Conservation (phyloP, 2,329 filamentous ascomycete species). For the Trichophyton equinum region DNA sequence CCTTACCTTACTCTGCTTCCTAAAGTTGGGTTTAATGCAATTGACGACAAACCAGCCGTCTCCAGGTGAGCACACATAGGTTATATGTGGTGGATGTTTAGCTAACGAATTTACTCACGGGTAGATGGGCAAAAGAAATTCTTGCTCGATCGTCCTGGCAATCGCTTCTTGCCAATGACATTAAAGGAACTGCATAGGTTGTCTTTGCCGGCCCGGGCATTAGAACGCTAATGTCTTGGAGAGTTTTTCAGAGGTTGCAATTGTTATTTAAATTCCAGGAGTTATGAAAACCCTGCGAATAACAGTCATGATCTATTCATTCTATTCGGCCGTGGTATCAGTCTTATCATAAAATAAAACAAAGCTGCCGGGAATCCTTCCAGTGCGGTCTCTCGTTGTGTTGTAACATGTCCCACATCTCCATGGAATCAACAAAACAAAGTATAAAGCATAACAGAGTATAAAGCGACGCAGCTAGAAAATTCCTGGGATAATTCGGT, state of each 20-base stretch:
- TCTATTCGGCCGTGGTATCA: not conserved
- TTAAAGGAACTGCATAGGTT: slow-evolving; percentile 4
- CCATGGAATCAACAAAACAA: not conserved
- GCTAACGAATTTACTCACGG: not conserved
- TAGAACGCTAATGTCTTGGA: too few relatives aligned
- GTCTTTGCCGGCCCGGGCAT: not conserved
- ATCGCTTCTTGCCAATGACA: slow-evolving; percentile 2
- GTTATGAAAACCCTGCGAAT: not conserved
- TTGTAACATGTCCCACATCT: not conserved
- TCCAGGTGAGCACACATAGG: slow-evolving; percentile 4
- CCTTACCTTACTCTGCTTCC: slow-evolving; percentile 4
- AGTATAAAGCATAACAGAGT: not conserved
- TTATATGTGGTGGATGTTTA: not conserved
- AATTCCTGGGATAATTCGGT: slow-evolving; percentile 33
- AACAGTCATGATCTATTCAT: not conserved
- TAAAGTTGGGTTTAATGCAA: not conserved
- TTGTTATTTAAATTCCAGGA: not conserved
- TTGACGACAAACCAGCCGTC: slow-evolving; percentile 9
- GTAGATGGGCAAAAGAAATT: slow-evolving; percentile 10
- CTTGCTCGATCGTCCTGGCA: slow-evolving; percentile 6
- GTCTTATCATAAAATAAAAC: not conserved
- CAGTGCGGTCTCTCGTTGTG: not conserved
- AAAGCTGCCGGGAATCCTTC: not conserved
- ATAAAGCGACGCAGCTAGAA: slow-evolving; percentile 4
- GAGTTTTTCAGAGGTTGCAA: too few relatives aligned